Base-by-base conservation (phyloP, 345 rosid species). In the Salix koriyanagi region DNA sequence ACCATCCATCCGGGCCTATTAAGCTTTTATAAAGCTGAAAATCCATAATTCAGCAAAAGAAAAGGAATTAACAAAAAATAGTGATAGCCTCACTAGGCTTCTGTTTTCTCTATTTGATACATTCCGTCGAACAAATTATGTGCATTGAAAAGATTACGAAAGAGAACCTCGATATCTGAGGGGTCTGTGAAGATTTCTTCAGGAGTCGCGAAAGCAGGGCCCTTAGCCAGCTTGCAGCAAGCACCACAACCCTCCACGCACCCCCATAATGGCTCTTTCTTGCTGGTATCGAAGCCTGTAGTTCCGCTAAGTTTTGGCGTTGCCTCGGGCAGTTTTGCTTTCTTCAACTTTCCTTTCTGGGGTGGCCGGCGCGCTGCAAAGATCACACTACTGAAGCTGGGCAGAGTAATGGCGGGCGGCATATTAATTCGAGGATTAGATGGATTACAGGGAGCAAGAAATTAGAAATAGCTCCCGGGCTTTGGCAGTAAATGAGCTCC, bases 161-260 rank as follows among this genome's bases (percentile, higher is more conserved):
- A 76, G 64, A 58, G 12, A 42, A 90, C 98, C 97, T 91, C 83
- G 4, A 91, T 19, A 21, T 90, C 98, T 4, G 65, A 60, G 19
- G 92, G 90, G 76, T 89, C 68, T 2, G 82, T 81, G 81, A 92
- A 91, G 79, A 92, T 89, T 77, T 94, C 97, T 73, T 92, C 97
- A 13, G 98, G 97, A 11, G 92, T 84, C 30, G 86, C 81, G 30
- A 92, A 92, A 72, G 88, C 80, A 16, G 95, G 92, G 61, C 89
- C 97, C 72, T 91, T 94, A n/a, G 81, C 95, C 28, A 94, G 78
- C 87, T 92, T 91, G 87, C 98, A 94, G 79, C 97, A 92, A 9
- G 98, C 97, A 34, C 97, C 97, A 64, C 97, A 92, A 3, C 87
- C 83, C 69, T 90, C 91, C 10, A 86, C 83, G 82, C 98, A 94